Conservation (phyloP, 2,329 filamentous ascomycete genomes). For the Cercospora brassicicola region DNA sequence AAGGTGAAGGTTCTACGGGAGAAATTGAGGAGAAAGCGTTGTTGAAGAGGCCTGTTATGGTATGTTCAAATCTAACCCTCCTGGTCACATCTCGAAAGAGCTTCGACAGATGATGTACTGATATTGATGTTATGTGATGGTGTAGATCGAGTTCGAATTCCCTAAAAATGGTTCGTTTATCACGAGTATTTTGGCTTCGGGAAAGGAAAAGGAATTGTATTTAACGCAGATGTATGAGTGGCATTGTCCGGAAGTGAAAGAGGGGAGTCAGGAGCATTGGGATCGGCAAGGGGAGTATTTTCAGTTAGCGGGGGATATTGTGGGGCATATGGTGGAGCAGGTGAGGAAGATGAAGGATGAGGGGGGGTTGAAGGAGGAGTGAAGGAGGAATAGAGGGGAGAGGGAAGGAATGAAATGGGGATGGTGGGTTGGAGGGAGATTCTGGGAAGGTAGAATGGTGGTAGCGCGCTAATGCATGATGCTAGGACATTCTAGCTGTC, state of each 20-base stretch:
- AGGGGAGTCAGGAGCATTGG: slow-evolving; percentile 9
- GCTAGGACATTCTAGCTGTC: background rate
- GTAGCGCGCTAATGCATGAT: background rate
- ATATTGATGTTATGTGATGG: no score
- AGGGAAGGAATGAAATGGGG: no score
- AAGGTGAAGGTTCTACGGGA: background rate
- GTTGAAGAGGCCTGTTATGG: slow-evolving; percentile 13
- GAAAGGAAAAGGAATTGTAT: slow-evolving; percentile 1
- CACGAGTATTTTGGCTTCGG: slow-evolving; percentile 10
- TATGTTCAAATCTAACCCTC: no score
- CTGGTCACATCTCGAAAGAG: no score
- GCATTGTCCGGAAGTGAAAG: slow-evolving; percentile 9
- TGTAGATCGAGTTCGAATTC: slow-evolving; percentile 12
- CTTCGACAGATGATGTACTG: no score
- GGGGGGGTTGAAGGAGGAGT: background rate
- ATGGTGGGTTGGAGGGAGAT: background rate
- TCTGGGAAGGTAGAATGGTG: no score
- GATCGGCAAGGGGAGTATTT: slow-evolving; percentile 6
- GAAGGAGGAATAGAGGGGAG: no score
- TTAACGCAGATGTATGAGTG: slow-evolving; percentile 12
- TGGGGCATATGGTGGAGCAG: background rate
- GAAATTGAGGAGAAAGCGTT: slow-evolving; percentile 5
- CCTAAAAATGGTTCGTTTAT: slow-evolving; percentile 3
- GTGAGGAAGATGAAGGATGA: slow-evolving; percentile 5
- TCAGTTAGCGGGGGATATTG: slow-evolving; percentile 5